These are phyloP conservation scores for Globisporangium mamillatum DNA, from an alignment of 352 stramenopile species.

Conservation along the genomic window DNA sequence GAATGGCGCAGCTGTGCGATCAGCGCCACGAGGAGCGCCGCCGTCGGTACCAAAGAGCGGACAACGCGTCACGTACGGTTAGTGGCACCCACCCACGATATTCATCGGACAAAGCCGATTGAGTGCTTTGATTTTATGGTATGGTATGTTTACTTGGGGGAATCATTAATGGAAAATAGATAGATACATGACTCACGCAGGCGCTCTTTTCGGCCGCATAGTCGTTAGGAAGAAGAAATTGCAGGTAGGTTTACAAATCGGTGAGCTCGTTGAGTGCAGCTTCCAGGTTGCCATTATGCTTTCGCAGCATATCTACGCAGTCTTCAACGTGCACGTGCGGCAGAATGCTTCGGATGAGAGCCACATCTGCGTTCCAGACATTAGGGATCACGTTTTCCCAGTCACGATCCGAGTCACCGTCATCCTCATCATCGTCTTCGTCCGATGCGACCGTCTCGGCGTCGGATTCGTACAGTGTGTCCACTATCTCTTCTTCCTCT, in stretches of 20 bases:
- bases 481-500: conserved; percentile 9
- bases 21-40: conserved; percentile 6
- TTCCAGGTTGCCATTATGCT: conserved; percentile 58
- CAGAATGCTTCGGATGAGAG: conserved; percentile 49
- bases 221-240: background rate
- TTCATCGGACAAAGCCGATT: background rate
- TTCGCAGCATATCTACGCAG: conserved; percentile 47
- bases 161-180: background rate
- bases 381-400: conserved; percentile 42
- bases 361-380: conserved; percentile 42
- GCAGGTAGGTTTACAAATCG: conserved; percentile 33
- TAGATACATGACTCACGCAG: background rate
- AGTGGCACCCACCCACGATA: background rate
- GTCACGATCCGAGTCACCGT: conserved; percentile 25
- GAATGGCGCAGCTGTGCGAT: conserved; percentile 13
- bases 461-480: conserved; percentile 46
- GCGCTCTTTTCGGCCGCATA: background rate
- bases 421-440: conserved; percentile 52
- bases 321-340: conserved; percentile 41
- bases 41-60: conserved; percentile 19
- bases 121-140: background rate
- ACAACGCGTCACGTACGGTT: conserved; percentile 12
- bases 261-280: conserved; percentile 59
- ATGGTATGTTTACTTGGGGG: background rate
- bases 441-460: conserved; percentile 43